phyloP scores from a whole-genome alignment of 305 asterid genomes.

The Solanum hybrid region DNA sequence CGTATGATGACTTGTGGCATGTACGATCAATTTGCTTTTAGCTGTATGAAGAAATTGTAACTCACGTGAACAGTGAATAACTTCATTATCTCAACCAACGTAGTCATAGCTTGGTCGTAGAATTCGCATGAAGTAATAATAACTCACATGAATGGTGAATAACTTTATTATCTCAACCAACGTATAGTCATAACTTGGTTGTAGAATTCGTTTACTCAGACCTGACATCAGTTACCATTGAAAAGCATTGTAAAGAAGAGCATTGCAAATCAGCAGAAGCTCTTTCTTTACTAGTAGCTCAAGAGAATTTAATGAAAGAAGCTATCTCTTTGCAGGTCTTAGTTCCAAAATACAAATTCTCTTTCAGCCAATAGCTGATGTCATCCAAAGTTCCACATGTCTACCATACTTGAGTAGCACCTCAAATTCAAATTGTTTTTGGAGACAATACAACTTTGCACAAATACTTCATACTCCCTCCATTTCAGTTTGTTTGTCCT shows the following conservation, averaged over 20 bases:
- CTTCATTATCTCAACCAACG: background rate
- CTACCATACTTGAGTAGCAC: background rate
- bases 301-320: background rate
- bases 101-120: background rate
- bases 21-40: background rate
- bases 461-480: background rate
- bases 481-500: background rate
- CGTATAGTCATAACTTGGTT: background rate
- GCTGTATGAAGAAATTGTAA: background rate
- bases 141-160: background rate
- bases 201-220: background rate
- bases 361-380: constrained; percentile 1
- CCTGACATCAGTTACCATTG: background rate
- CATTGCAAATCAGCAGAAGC: background rate
- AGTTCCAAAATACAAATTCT: background rate
- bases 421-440: background rate
- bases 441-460: background rate
- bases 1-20: background rate
- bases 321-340: background rate
- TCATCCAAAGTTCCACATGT: background rate
- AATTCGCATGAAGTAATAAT: background rate
- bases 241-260: background rate
- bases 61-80: background rate
- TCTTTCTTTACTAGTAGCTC: background rate
- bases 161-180: background rate